phyloP scores from a whole-genome alignment of 2,329 filamentous ascomycete species.

The Aphanocladium album region DNA sequence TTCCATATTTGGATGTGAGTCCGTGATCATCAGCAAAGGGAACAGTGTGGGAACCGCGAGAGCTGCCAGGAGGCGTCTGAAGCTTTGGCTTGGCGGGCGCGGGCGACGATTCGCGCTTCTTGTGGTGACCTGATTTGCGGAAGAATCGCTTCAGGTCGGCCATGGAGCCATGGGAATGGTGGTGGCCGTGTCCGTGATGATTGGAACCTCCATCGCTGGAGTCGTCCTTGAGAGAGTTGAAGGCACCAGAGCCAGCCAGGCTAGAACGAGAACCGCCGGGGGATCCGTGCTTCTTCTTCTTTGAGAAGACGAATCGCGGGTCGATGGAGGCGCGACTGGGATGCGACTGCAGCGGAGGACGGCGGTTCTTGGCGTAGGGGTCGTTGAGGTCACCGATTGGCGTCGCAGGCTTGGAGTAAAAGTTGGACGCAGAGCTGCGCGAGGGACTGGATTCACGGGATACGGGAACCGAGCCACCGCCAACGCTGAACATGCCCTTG shows the following conservation, averaged over 20 bases:
- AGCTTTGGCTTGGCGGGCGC: slow-evolving; percentile 48
- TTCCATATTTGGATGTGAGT: slow-evolving; percentile 86
- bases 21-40: slow-evolving; percentile 95
- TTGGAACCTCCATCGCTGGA: slow-evolving; percentile 24
- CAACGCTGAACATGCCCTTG: slow-evolving; percentile 50
- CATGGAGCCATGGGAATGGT: slow-evolving; percentile 69
- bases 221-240: slow-evolving; percentile 30
- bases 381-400: slow-evolving; percentile 77
- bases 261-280: slow-evolving; percentile 48
- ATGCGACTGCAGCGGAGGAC: slow-evolving; percentile 63
- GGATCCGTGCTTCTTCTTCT: slow-evolving; percentile 62
- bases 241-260: slow-evolving; percentile 43
- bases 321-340: slow-evolving; percentile 62
- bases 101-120: slow-evolving; percentile 63
- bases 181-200: slow-evolving; percentile 20
- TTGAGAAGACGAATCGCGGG: slow-evolving; percentile 76
- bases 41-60: slow-evolving; percentile 55
- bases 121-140: slow-evolving; percentile 64
- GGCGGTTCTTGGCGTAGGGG: slow-evolving; percentile 78
- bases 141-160: slow-evolving; percentile 96
- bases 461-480: slow-evolving; percentile 48
- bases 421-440: slow-evolving; percentile 55
- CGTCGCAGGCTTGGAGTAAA: slow-evolving; percentile 70
- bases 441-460: slow-evolving; percentile 63
- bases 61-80: slow-evolving; percentile 41